Percentiles rank a stretch among this genome's conserved stretches.
Conservation (phyloP, 805 yeast genomes). For the Myxozyma geophila region DNA sequence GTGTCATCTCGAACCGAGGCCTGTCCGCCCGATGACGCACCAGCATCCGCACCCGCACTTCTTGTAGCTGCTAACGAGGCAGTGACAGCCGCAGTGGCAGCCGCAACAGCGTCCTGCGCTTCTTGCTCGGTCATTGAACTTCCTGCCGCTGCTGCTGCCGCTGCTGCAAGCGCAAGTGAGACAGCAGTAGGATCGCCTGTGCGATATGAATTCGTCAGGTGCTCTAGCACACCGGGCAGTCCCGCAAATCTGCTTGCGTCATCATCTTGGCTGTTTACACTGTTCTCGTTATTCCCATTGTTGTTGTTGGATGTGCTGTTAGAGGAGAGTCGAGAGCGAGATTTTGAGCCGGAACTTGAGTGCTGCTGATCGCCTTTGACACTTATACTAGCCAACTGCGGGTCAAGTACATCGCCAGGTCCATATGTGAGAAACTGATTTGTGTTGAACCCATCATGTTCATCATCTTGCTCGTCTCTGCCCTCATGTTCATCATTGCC, state of each 20-base stretch:
- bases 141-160: conserved; percentile 18
- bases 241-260: conserved; percentile 1
- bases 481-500: neutral
- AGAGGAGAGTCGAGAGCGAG: neutral
- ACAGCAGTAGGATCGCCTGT: conserved; percentile 13
- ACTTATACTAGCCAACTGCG: conserved; percentile 25
- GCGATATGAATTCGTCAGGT: neutral
- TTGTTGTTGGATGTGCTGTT: neutral
- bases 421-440: conserved; percentile 12
- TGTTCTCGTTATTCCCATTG: no score
- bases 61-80: conserved; percentile 13
- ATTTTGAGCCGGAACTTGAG: neutral
- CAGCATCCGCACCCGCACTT: neutral
- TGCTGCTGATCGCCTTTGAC: neutral
- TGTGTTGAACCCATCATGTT: conserved; percentile 4
- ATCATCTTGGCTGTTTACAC: neutral
- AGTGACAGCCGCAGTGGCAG: conserved; percentile 29
- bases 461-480: neutral
- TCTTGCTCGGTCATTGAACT: conserved; percentile 23
- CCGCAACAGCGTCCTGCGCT: conserved; percentile 31
- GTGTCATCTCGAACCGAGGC: no score
- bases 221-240: conserved; percentile 5
- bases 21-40: neutral
- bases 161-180: conserved; percentile 24
- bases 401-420: conserved; percentile 25